Conservation (phyloP, 2,329 filamentous ascomycete genomes). For the Cercospora citrullina region DNA sequence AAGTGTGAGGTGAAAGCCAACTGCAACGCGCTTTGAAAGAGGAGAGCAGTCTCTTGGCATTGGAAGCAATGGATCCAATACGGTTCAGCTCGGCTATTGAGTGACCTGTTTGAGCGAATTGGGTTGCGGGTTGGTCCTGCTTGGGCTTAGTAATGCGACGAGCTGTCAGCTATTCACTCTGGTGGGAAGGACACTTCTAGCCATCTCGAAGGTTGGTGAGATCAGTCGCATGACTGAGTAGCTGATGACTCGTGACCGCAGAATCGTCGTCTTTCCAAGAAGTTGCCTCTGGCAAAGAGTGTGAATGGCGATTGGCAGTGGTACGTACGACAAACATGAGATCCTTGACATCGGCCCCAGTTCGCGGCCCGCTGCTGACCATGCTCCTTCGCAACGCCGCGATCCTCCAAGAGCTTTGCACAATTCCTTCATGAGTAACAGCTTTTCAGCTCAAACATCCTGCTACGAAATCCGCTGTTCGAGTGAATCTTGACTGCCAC, state of each 20-base stretch:
- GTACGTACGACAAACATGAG: background rate
- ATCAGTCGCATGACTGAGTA: background rate
- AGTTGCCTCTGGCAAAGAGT: background rate
- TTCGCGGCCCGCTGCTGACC: background rate
- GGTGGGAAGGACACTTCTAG: too few relatives aligned
- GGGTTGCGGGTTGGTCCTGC: background rate
- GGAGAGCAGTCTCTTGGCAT: background rate
- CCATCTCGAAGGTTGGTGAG: background rate
- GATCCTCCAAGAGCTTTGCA: background rate
- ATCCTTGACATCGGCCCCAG: background rate
- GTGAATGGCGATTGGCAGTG: background rate
- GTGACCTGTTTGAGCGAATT: background rate
- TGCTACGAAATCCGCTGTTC: background rate
- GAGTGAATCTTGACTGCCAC: too few relatives aligned
- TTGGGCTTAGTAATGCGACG: background rate
- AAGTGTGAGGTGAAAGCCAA: background rate
- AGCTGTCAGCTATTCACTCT: background rate
- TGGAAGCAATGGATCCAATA: background rate
- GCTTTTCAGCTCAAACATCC: background rate
- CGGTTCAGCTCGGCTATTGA: constrained; percentile 2
- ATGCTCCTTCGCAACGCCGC: too few relatives aligned
- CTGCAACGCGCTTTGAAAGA: background rate
- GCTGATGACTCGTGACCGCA: background rate
- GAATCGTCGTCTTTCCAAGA: background rate
- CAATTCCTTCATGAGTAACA: background rate